Conservation (phyloP, 2,329 filamentous ascomycete species). For the Alternaria hordeiaustralica region DNA sequence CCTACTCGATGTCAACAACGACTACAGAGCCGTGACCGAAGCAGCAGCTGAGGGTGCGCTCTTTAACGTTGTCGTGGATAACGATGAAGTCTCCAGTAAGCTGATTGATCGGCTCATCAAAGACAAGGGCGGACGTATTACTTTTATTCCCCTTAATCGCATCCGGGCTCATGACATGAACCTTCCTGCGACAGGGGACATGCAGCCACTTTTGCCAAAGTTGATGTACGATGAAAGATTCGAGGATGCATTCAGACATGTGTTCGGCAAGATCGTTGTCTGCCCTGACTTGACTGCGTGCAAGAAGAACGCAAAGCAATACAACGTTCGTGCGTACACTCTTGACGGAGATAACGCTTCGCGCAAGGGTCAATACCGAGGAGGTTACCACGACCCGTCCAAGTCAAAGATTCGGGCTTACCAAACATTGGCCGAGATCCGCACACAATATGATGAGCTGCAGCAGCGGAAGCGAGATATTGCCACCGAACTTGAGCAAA, state of each 20-base stretch:
- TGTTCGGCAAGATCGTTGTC: conserved; percentile 94
- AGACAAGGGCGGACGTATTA: conserved; percentile 83
- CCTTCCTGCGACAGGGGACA: conserved; percentile 84
- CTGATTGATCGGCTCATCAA: conserved; percentile 81
- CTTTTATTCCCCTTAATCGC: conserved; percentile 91
- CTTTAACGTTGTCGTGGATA: conserved; percentile 96
- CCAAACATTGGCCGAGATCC: conserved; percentile 74
- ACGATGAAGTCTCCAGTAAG: conserved; percentile 82
- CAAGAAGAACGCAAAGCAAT: conserved; percentile 88
- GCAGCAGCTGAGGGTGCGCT: conserved; percentile 90
- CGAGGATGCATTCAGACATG: conserved; percentile 87
- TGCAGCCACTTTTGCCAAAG: conserved; percentile 84
- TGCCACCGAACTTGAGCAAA: conserved; percentile 71
- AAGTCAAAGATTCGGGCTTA: conserved; percentile 88
- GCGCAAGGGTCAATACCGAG: conserved; percentile 92
- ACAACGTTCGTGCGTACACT: conserved; percentile 91
- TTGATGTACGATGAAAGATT: conserved; percentile 78
- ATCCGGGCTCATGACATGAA: conserved; percentile 74
- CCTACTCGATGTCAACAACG: conserved; percentile 83
- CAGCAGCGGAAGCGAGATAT: conserved; percentile 70
- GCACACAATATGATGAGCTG: conserved; percentile 74
- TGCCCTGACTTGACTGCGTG: conserved; percentile 89
- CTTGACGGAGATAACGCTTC: conserved; percentile 94
- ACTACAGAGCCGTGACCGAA: conserved; percentile 87
- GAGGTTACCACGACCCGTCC: conserved; percentile 87